Conservation (phyloP, 2,329 filamentous ascomycete species). For the Exophiala phaeomuriformis region DNA sequence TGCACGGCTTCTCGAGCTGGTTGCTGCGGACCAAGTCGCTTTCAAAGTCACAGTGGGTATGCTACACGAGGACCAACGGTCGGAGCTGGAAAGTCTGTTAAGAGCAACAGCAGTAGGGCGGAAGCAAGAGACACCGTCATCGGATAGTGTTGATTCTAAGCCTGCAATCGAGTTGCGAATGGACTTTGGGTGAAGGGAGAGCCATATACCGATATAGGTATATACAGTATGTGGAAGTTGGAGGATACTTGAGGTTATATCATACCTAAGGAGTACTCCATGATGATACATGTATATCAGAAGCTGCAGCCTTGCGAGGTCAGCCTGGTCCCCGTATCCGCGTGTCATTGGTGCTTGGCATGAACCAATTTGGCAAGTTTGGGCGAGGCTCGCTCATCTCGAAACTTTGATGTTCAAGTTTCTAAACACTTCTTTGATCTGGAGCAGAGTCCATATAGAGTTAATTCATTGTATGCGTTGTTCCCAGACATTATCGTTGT, state of each 20-base stretch:
- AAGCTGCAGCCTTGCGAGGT: constrained; percentile 2
- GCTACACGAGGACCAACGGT: constrained; percentile 63
- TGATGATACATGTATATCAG: background rate
- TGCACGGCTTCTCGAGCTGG: constrained; percentile 69
- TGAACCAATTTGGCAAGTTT: constrained; percentile 4
- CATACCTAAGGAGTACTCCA: too few relatives aligned
- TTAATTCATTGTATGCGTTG: background rate
- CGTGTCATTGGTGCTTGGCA: constrained; percentile 8
- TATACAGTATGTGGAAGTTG: background rate
- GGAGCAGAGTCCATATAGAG: background rate
- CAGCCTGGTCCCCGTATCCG: background rate
- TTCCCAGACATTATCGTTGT: background rate
- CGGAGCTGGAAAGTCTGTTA: constrained; percentile 74
- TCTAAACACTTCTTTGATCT: background rate
- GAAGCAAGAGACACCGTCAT: constrained; percentile 37
- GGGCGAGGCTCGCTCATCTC: constrained; percentile 12
- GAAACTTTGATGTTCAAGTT: background rate
- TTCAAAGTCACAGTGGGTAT: constrained; percentile 69
- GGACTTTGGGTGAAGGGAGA: constrained; percentile 60
- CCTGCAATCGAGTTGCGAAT: constrained; percentile 92
- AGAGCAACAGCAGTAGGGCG: constrained; percentile 51
- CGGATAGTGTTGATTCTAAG: constrained; percentile 46
- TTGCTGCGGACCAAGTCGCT: constrained; percentile 60
- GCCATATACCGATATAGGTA: background rate
- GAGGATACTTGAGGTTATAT: too few relatives aligned